Base-by-base conservation (phyloP, 208 protist species). In the Phytomonas sp. region DNA sequence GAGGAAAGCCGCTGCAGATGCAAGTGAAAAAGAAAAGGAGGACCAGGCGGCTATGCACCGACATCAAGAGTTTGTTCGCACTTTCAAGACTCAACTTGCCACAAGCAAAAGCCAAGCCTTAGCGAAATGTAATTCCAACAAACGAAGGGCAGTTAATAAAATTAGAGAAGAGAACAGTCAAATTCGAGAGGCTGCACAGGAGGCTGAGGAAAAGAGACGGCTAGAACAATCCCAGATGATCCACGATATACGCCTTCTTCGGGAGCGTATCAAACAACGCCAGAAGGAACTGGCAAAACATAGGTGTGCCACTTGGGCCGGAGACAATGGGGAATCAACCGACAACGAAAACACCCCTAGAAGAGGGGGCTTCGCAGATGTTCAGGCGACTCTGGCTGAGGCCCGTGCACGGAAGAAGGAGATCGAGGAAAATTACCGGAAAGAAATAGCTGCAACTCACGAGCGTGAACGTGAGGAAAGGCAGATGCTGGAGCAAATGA, bases 201-300 rank as follows among this genome's bases (percentile, higher is more conserved):
- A 80, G 60, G 79, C 78, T 40, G 68, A 76, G 63, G 80, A 84
- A 64, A 66, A 75, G 69, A 59, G 71, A 31, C 70, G 71, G 30
- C 72, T 75, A 20, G 71, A 84, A 64, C 81, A 83, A 74, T 70
- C 80, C 4, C 36, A 83, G 33, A 51, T 84, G 20, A 92, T 92
- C 69, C 75, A 85, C n/a, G 78, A 89, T 34, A 88, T 92, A 32
- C 76, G 78, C 11, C 66, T 76, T 51, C 68, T 92, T 51, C 83
- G 78, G 13, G 76, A 80, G 67, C 76, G 83, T n/a, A 77, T 84
- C n/a, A 79, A 75, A 15, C 70, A 79, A 60, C 59, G 66, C 65
- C 68, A 77, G 62, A 76, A 62, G 2, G 77, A 63, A 11, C 26
- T 78, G 61, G 66, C 67, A 13, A 60, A 51, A 33, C 73, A 81